Conservation (phyloP, 2,329 filamentous ascomycete genomes). For the Cucurbitaria berberidis region DNA sequence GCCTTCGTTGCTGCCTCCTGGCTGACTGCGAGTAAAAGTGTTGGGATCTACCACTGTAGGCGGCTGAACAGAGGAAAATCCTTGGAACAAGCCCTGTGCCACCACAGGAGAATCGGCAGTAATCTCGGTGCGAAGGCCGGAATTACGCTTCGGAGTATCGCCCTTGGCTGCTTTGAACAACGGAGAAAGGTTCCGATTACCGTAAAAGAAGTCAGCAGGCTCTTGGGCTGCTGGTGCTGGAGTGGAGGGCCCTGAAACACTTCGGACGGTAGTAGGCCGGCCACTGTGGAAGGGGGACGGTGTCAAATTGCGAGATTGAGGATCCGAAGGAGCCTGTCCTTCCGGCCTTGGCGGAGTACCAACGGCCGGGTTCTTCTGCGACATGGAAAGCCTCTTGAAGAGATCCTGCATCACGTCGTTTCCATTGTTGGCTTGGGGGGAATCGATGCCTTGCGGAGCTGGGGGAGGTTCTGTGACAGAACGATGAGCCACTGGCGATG, state of each 20-base stretch:
- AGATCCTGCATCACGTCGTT: constrained; percentile 55
- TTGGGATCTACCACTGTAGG: constrained; percentile 27
- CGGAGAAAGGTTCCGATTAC: constrained; percentile 57
- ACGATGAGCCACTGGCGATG: constrained; percentile 32
- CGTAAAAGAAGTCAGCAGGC: constrained; percentile 43
- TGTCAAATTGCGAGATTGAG: constrained; percentile 38
- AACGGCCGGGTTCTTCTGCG: constrained; percentile 32
- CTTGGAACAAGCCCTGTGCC: constrained; percentile 28
- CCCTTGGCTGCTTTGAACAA: constrained; percentile 56
- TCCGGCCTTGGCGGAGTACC: constrained; percentile 32
- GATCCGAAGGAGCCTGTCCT: constrained; percentile 29
- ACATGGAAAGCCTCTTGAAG: constrained; percentile 48
- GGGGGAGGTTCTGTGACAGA: constrained; percentile 41
- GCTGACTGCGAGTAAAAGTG: constrained; percentile 20
- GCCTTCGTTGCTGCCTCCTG: constrained; percentile 20
- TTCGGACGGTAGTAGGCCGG: constrained; percentile 34
- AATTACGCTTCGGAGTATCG: constrained; percentile 52
- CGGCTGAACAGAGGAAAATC: constrained; percentile 31
- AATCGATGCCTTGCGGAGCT: constrained; percentile 31
- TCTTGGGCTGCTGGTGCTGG: constrained; percentile 37
- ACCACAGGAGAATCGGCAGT: constrained; percentile 41
- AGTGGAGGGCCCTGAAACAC: constrained; percentile 43
- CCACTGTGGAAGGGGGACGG: constrained; percentile 50
- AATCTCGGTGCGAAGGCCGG: constrained; percentile 53
- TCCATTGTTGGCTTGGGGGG: constrained; percentile 49